phyloP scores from a whole-genome alignment of 2,329 filamentous ascomycete species.

The Ascochyta fabae region DNA sequence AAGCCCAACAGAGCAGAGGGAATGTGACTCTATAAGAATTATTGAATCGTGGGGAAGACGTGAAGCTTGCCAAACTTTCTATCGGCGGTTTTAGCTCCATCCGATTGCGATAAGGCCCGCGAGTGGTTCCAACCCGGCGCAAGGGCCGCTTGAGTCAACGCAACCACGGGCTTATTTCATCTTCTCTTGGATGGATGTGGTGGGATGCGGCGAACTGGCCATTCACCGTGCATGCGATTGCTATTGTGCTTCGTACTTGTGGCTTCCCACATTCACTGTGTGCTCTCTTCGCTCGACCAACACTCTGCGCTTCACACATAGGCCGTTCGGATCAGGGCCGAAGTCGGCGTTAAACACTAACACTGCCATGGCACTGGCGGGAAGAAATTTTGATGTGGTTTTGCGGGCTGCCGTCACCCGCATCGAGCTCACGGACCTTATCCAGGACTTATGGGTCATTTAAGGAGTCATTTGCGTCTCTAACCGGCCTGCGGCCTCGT shows the following conservation, averaged over 20 bases:
- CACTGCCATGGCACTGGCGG: slow-evolving; percentile 26
- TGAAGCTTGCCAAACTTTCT: slow-evolving; percentile 43
- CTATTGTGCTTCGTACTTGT: not conserved
- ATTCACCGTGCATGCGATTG: not conserved
- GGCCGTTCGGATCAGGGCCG: slow-evolving; percentile 19
- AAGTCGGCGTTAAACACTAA: slow-evolving; percentile 29
- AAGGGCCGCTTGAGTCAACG: slow-evolving; percentile 16
- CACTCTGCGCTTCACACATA: slow-evolving; percentile 6
- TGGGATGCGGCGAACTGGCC: not conserved
- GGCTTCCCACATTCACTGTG: not conserved
- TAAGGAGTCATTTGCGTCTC: slow-evolving; percentile 18
- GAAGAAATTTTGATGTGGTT: slow-evolving; percentile 33
- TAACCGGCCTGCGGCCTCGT: slow-evolving; percentile 12
- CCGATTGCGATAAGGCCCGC: slow-evolving; percentile 35
- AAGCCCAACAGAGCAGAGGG: slow-evolving; percentile 36
- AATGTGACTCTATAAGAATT: slow-evolving; percentile 36
- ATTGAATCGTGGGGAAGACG: slow-evolving; percentile 43
- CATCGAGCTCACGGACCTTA: slow-evolving; percentile 13
- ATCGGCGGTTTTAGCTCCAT: slow-evolving; percentile 31
- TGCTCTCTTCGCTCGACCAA: not conserved
- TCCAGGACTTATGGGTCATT: slow-evolving; percentile 7
- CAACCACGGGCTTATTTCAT: slow-evolving; percentile 2
- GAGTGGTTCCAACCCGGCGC: slow-evolving; percentile 14
- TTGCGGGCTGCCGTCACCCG: slow-evolving; percentile 13
- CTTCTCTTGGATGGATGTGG: not conserved